Percentiles rank a stretch among this genome's conserved stretches.
phyloP scores from a whole-genome alignment of 108 stramenopile genomes.

The Nitzschia putrida region DNA sequence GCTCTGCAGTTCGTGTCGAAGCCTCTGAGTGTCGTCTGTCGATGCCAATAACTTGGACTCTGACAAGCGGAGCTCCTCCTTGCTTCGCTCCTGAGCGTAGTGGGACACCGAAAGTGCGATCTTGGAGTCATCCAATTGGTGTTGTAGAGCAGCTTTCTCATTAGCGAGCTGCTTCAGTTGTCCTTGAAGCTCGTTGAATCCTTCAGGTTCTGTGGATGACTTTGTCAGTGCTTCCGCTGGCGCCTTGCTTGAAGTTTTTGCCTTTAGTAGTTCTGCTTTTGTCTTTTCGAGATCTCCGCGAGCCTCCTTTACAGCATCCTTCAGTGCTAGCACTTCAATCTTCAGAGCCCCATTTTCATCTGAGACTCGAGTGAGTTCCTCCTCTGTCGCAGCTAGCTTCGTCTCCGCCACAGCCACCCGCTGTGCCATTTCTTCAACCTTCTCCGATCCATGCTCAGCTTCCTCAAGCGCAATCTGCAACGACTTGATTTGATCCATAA shows the following conservation, averaged over 20 bases:
- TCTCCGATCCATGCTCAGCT: neutral
- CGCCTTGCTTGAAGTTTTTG: slow-evolving; percentile 19
- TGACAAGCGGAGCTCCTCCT: slow-evolving; percentile 6
- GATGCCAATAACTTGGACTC: slow-evolving; percentile 1
- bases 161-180: slow-evolving; percentile 8
- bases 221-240: neutral
- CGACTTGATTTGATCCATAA: slow-evolving; percentile 10
- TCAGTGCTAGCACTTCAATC: slow-evolving; percentile 23
- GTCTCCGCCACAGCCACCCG: slow-evolving; percentile 5
- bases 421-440: slow-evolving; percentile 6
- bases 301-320: slow-evolving; percentile 43
- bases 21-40: neutral
- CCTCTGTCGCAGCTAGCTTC: slow-evolving; percentile 6
- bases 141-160: slow-evolving; percentile 19
- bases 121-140: slow-evolving; percentile 21
- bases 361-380: neutral
- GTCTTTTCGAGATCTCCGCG: slow-evolving; percentile 45
- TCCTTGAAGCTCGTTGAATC: slow-evolving; percentile 5
- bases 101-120: slow-evolving; percentile 21
- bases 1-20: slow-evolving; percentile 14
- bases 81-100: slow-evolving; percentile 13
- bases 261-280: slow-evolving; percentile 41
- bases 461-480: slow-evolving; percentile 1
- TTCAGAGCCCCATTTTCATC: slow-evolving; percentile 25
- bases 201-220: neutral